phyloP scores from a whole-genome alignment of 1,139 yeast species.

The Blastobotrys illinoisensis region DNA sequence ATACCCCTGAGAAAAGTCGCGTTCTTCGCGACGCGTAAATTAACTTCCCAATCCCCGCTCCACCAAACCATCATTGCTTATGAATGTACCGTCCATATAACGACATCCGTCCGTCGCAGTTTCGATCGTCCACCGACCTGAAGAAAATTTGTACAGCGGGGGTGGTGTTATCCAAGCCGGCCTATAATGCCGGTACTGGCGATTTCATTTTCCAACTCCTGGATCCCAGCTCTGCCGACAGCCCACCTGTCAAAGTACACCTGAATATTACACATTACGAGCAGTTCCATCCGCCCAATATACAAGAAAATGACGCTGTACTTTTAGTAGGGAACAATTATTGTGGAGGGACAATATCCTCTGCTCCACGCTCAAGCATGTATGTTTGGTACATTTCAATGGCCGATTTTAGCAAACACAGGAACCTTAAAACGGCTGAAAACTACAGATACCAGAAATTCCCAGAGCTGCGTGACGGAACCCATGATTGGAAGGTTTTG shows the following conservation, averaged over 20 bases:
- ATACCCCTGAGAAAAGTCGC: too few relatives aligned
- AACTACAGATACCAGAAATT: not conserved
- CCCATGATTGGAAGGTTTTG: not conserved
- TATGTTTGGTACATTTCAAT: not conserved
- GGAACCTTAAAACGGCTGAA: not conserved
- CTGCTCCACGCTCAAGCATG: not conserved
- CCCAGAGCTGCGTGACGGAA: not conserved
- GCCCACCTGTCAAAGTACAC: not conserved
- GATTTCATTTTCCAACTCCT: not conserved
- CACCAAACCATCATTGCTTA: not conserved
- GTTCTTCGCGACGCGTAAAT: not conserved
- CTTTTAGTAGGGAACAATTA: not conserved
- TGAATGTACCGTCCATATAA: not conserved
- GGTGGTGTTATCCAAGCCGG: not conserved
- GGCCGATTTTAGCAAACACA: not conserved
- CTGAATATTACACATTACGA: not conserved
- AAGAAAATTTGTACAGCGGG: not conserved
- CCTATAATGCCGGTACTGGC: not conserved
- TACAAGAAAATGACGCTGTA: not conserved
- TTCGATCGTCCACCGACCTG: not conserved
- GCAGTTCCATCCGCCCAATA: not conserved
- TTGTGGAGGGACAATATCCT: not conserved
- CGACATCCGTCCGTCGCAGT: not conserved
- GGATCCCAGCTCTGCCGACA: not conserved
- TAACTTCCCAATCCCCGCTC: not conserved